Conservation (phyloP, 495 filamentous ascomycete species). For the Aspergillus steynii region DNA sequence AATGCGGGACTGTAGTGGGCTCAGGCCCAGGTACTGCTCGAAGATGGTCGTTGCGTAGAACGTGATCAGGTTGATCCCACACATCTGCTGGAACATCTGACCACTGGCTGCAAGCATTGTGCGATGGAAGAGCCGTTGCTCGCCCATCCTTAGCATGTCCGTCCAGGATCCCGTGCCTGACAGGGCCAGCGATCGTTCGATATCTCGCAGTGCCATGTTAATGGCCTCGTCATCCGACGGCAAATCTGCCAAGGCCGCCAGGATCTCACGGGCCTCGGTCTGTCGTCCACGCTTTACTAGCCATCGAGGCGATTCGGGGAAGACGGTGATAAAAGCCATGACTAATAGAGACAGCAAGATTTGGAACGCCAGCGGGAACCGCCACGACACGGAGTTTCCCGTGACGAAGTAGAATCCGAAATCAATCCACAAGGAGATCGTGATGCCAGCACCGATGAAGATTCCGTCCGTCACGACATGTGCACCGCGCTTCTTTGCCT, state of each 20-base stretch:
- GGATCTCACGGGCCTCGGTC: constrained; percentile 55
- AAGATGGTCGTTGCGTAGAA: constrained; percentile 63
- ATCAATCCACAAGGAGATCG: constrained; percentile 69
- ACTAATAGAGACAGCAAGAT: constrained; percentile 56
- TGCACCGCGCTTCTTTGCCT: constrained; percentile 59
- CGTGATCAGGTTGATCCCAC: constrained; percentile 60
- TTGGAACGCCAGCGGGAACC: constrained; percentile 67
- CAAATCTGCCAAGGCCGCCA: constrained; percentile 37
- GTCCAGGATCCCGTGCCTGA: constrained; percentile 30
- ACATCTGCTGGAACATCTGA: constrained; percentile 49
- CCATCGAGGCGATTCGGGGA: constrained; percentile 64
- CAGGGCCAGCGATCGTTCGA: constrained; percentile 42
- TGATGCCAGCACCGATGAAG: constrained; percentile 64
- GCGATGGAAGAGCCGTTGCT: constrained; percentile 35
- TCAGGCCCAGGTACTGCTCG: constrained; percentile 55
- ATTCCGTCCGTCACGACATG: constrained; percentile 67
- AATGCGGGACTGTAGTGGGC: constrained; percentile 78
- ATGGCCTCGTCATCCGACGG: constrained; percentile 28
- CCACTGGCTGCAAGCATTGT: constrained; percentile 31
- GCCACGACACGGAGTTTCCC: constrained; percentile 55
- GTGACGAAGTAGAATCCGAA: constrained; percentile 56
- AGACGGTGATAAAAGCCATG: constrained; percentile 45
- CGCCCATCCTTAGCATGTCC: constrained; percentile 34
- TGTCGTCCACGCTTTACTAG: constrained; percentile 53
- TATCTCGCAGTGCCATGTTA: constrained; percentile 32